phyloP scores from a whole-genome alignment of 2,329 filamentous ascomycete species.

The Xylaria polymorpha region DNA sequence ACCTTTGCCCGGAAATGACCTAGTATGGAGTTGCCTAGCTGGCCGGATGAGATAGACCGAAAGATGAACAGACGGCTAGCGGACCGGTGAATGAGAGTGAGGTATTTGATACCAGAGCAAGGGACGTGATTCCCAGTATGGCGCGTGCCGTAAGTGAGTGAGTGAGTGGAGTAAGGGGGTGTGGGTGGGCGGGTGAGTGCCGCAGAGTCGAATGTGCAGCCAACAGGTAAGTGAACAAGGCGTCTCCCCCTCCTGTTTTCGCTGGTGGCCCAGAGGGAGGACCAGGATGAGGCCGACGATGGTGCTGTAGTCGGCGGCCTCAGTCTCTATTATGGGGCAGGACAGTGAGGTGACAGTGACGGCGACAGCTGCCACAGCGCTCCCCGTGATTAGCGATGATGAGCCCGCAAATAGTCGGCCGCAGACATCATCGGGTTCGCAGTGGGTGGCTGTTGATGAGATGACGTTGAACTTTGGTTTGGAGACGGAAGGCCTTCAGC shows the following conservation, averaged over 20 bases:
- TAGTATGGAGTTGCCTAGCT: conserved; percentile 23
- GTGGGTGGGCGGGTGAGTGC: too few relatives aligned
- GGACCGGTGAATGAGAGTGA: conserved; percentile 19
- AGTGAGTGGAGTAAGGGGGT: background rate
- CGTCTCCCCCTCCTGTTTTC: conserved; percentile 17
- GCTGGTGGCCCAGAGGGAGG: conserved; percentile 1
- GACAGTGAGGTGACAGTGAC: conserved; percentile 8
- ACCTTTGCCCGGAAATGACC: conserved; percentile 13
- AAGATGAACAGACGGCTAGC: background rate
- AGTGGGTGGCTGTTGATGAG: conserved; percentile 35
- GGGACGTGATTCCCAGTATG: conserved; percentile 5
- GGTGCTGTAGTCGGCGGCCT: conserved; percentile 31
- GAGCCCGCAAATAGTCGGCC: conserved; percentile 16
- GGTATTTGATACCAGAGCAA: conserved; percentile 8
- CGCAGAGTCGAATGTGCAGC: too few relatives aligned
- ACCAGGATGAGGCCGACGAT: conserved; percentile 17
- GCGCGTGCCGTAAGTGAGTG: conserved; percentile 4
- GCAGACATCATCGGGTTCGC: conserved; percentile 33
- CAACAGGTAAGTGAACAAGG: conserved; percentile 4
- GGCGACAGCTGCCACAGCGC: conserved; percentile 25
- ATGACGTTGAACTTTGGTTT: conserved; percentile 45
- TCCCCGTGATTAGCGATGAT: conserved; percentile 28
- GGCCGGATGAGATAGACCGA: conserved; percentile 17
- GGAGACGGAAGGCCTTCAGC: conserved; percentile 43
- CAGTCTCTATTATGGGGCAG: conserved; percentile 9